These are phyloP conservation scores for Elsinoe batatas DNA, from an alignment of 2,329 filamentous ascomycete species.

Conservation along the genomic window DNA sequence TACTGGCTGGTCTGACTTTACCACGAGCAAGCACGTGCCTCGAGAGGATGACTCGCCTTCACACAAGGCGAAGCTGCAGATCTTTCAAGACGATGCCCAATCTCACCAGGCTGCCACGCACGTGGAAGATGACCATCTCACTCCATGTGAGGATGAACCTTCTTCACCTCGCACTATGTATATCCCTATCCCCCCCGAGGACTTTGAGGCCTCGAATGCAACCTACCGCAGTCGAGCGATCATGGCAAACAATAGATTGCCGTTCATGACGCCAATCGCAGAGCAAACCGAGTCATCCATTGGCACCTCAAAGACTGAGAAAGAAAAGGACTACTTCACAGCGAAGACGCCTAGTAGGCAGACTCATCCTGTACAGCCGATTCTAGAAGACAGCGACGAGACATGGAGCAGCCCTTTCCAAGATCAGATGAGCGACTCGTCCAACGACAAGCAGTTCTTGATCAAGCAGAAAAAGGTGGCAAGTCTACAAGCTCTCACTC, in stretches of 20 bases:
- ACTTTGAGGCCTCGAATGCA: conserved; percentile 63
- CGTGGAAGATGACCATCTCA: conserved; percentile 35
- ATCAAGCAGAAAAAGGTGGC: conserved; percentile 35
- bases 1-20: conserved; percentile 86
- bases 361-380: conserved; percentile 28
- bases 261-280: conserved; percentile 98
- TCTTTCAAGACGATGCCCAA: conserved; percentile 27
- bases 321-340: conserved; percentile 49
- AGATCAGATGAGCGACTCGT: conserved; percentile 47
- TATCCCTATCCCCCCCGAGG: conserved; percentile 72
- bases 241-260: conserved; percentile 79
- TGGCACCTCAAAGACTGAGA: conserved; percentile 50
- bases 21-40: conserved; percentile 60
- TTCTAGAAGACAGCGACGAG: conserved; percentile 32
- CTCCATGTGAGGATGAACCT: conserved; percentile 37
- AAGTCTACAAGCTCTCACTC: conserved; percentile 22
- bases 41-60: conserved; percentile 29
- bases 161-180: conserved; percentile 45
- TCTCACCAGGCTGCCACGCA: conserved; percentile 18
- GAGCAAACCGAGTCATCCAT: conserved; percentile 89
- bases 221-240: conserved; percentile 73
- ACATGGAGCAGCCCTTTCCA: conserved; percentile 62
- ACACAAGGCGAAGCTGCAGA: conserved; percentile 27
- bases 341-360: conserved; percentile 70
- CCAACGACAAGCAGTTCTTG: conserved; percentile 34